Percentiles rank a stretch among this genome's conserved stretches.
These are phyloP conservation scores for Colletotrichum chrysophilum DNA, from an alignment of 2,329 filamentous ascomycete species.

Conservation along the genomic window DNA sequence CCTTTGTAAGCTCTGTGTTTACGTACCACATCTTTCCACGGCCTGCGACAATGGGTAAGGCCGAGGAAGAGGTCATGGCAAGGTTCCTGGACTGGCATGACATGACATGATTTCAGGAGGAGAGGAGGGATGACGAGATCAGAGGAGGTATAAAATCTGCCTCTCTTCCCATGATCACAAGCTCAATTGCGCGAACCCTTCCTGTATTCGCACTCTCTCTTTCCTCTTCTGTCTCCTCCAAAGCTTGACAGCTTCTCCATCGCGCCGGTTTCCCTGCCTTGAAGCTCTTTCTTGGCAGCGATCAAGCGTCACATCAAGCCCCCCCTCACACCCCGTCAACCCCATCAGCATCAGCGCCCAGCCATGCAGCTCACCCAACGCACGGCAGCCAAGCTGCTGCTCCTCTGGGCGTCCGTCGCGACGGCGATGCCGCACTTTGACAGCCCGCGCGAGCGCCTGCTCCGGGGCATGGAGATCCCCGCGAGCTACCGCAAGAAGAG, in stretches of 20 bases:
- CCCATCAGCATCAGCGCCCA: neutral
- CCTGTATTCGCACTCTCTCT: neutral
- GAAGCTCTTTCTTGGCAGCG: neutral
- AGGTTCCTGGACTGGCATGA: neutral
- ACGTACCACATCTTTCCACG: neutral
- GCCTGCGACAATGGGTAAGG: neutral
- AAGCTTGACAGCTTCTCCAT: neutral
- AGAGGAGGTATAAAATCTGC: conserved; percentile 4
- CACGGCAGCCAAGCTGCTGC: conserved; percentile 14
- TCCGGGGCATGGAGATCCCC: conserved; percentile 53
- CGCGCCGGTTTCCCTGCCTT: neutral
- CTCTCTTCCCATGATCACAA: neutral
- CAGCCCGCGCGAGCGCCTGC: conserved; percentile 60
- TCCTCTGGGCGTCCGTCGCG: conserved; percentile 13
- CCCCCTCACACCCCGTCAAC: neutral
- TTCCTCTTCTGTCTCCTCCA: neutral
- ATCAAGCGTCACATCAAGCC: neutral
- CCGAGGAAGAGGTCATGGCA: conserved; percentile 17
- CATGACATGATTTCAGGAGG: neutral
- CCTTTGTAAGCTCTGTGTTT: conserved; percentile 7
- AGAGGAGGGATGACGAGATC: neutral
- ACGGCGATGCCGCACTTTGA: conserved; percentile 38
- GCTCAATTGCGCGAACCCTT: neutral
- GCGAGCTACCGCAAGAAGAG: conserved; percentile 42
- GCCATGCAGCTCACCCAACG: conserved; percentile 20